phyloP scores from a whole-genome alignment of 192 early-diverging fungal species.

The Backusella tarrabulga region DNA sequence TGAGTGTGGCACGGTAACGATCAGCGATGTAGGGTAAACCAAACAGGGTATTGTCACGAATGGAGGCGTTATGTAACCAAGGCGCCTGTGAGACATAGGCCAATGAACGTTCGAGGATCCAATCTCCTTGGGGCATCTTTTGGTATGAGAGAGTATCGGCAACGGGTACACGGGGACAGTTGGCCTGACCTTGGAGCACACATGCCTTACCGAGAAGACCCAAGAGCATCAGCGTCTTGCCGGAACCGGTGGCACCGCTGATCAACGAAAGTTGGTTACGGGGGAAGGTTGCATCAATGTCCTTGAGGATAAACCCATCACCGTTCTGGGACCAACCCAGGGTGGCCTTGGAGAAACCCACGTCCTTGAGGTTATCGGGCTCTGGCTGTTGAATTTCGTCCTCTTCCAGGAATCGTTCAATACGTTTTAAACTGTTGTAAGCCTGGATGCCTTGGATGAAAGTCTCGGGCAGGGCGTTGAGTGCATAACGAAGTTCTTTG shows the following conservation, averaged over 20 bases:
- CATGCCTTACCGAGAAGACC: constrained; percentile 75
- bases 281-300: constrained; percentile 47
- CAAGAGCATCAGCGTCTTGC: constrained; percentile 81
- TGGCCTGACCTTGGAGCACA: constrained; percentile 29
- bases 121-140: constrained; percentile 24
- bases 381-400: constrained; percentile 37
- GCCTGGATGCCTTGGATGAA: constrained; percentile 72
- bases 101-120: constrained; percentile 46
- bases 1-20: constrained; percentile 25
- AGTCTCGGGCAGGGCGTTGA: constrained; percentile 76
- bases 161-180: constrained; percentile 32
- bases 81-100: constrained; percentile 75
- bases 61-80: constrained; percentile 73
- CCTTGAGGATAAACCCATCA: constrained; percentile 44
- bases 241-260: constrained; percentile 81
- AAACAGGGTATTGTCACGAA: constrained; percentile 73
- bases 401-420: constrained; percentile 43
- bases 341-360: constrained; percentile 39
- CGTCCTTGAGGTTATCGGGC: constrained; percentile 14
- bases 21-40: constrained; percentile 27
- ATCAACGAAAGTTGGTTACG: constrained; percentile 45
- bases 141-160: constrained; percentile 1
- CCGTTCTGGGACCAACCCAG: constrained; percentile 58
- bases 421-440: constrained; percentile 39
- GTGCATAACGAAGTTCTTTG: constrained; percentile 76